These are phyloP conservation scores for Myxozyma lipomycoides DNA, from an alignment of 805 yeast genomes.

Conservation along the genomic window DNA sequence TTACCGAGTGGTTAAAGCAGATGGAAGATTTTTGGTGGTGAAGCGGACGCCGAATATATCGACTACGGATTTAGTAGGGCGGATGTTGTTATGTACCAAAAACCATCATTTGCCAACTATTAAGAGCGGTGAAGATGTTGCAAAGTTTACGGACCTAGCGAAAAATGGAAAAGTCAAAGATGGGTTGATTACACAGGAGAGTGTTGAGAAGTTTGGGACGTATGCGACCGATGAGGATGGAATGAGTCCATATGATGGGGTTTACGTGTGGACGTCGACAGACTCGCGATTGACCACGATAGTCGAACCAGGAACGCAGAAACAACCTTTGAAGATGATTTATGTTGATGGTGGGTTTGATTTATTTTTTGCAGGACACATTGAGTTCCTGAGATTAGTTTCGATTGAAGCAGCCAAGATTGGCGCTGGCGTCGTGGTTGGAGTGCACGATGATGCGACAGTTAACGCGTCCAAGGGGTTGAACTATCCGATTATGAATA, in stretches of 20 bases:
- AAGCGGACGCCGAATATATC: constrained; percentile 91
- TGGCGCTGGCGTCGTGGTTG: constrained; percentile 52
- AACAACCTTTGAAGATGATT: constrained; percentile 33
- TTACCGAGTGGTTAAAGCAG: constrained; percentile 74
- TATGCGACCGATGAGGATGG: constrained; percentile 70
- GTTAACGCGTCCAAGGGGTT: constrained; percentile 56
- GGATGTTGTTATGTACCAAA: constrained; percentile 66
- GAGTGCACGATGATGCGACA: constrained; percentile 57
- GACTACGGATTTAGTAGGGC: constrained; percentile 89
- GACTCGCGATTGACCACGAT: constrained; percentile 28
- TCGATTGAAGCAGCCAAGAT: constrained; percentile 37
- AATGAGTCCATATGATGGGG: constrained; percentile 53
- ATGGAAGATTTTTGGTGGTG: constrained; percentile 85
- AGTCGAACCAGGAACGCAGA: constrained; percentile 24
- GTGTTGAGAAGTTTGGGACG: constrained; percentile 43
- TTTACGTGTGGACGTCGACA: constrained; percentile 43
- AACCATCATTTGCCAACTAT: constrained; percentile 51
- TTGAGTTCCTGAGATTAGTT: constrained; percentile 59
- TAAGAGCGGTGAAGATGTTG: constrained; percentile 21
- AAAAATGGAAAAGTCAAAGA: constrained; percentile 4
- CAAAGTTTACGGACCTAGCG: not conserved
- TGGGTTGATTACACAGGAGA: constrained; percentile 37
- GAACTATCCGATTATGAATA: constrained; percentile 79
- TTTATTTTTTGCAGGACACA: constrained; percentile 89
- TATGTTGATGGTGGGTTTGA: constrained; percentile 87